Conservation (phyloP, 2,329 filamentous ascomycete species). For the Penicillium sp. region DNA sequence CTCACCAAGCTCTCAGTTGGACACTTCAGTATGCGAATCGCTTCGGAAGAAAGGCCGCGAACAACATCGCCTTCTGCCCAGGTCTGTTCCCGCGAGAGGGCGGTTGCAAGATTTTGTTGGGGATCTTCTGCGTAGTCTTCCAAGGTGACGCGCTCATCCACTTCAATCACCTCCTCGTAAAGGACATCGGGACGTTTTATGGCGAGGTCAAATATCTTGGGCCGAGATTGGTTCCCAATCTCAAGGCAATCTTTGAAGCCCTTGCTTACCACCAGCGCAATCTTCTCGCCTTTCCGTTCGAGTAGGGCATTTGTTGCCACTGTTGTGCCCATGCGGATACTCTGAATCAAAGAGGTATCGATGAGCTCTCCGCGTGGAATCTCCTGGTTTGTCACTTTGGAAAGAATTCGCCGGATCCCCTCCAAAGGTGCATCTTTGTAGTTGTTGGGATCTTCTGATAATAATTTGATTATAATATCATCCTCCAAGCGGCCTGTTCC, state of each 20-base stretch:
- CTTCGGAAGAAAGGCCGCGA: conserved; percentile 70
- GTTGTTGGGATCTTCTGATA: conserved; percentile 86
- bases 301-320: conserved; percentile 90
- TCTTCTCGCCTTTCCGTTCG: conserved; percentile 85
- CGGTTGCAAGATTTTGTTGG: conserved; percentile 57
- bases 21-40: conserved; percentile 66
- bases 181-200: conserved; percentile 85
- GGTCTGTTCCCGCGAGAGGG: conserved; percentile 37
- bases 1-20: conserved; percentile 56
- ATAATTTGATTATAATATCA: conserved; percentile 80
- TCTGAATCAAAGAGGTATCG: conserved; percentile 80
- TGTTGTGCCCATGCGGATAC: conserved; percentile 93
- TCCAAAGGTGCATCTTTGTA: conserved; percentile 89
- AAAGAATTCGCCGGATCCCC: conserved; percentile 82
- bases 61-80: conserved; percentile 57
- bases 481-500: conserved; percentile 61
- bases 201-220: conserved; percentile 85
- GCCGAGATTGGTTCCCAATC: conserved; percentile 87
- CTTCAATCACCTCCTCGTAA: conserved; percentile 81
- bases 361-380: conserved; percentile 77
- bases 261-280: conserved; percentile 81
- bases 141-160: conserved; percentile 85
- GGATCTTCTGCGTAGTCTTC: conserved; percentile 93
- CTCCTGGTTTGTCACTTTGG: conserved; percentile 69
- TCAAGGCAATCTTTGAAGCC: conserved; percentile 85